phyloP scores from a whole-genome alignment of 495 filamentous ascomycete species.

The Polyplosphaeria fusca region DNA sequence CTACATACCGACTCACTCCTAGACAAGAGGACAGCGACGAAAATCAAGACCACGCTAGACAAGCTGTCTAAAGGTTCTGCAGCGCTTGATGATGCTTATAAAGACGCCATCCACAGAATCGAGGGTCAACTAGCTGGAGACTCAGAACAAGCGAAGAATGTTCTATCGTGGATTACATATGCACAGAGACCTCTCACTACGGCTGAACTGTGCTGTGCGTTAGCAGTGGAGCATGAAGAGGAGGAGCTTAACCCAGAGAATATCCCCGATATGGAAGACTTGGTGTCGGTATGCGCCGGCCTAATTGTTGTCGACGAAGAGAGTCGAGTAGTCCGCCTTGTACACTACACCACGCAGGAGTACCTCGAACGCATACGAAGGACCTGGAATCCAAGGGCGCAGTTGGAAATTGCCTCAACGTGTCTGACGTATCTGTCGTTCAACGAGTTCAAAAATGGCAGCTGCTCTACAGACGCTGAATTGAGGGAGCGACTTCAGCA shows the following conservation, averaged over 20 bases:
- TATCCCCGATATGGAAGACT: conserved; percentile 40
- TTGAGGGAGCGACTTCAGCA: background rate
- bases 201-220: conserved; percentile 49
- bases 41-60: background rate
- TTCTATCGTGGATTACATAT: conserved; percentile 49
- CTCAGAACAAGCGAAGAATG: conserved; percentile 39
- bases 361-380: conserved; percentile 6
- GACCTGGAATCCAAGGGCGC: background rate
- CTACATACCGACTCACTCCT: conserved; percentile 10
- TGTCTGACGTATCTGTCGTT: conserved; percentile 7
- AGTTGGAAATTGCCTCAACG: background rate
- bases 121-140: conserved; percentile 35
- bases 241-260: conserved; percentile 43
- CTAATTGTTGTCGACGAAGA: conserved; percentile 50
- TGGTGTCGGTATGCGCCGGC: conserved; percentile 51
- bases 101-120: conserved; percentile 46
- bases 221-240: conserved; percentile 42
- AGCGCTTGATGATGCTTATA: conserved; percentile 41
- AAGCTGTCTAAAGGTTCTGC: background rate
- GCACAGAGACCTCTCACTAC: conserved; percentile 43
- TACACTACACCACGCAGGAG: conserved; percentile 43
- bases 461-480: background rate
- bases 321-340: conserved; percentile 49
- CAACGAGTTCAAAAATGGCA: background rate
- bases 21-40: background rate